A percentile compares a stretch with the other conserved stretches of the same genome.
Conservation (phyloP, 768 basidiomycete species). For the Cystobasidium tubakii region DNA sequence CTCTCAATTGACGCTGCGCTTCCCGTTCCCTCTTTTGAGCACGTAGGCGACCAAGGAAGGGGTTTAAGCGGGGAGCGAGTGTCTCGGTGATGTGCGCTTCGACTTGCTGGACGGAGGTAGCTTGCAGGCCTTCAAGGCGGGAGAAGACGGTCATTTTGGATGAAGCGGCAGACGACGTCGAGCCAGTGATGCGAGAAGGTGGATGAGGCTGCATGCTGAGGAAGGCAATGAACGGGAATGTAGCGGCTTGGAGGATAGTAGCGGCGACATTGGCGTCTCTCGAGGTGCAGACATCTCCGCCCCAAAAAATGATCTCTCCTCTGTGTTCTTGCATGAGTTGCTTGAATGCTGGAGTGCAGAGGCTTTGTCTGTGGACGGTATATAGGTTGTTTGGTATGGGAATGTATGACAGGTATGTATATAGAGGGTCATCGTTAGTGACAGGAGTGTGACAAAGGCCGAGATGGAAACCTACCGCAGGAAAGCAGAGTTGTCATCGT, state of each 20-base stretch:
- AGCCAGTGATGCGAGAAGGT: constrained; percentile 49
- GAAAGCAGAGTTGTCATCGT: constrained; percentile 81
- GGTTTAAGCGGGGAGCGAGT: constrained; percentile 71
- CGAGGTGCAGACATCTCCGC: constrained; percentile 72
- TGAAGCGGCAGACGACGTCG: constrained; percentile 46
- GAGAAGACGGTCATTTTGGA: constrained; percentile 74
- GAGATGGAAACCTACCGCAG: constrained; percentile 58
- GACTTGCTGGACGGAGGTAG: constrained; percentile 63
- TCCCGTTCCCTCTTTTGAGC: constrained; percentile 50
- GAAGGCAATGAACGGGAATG: constrained; percentile 89
- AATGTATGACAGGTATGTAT: too few relatives aligned
- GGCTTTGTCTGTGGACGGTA: constrained; percentile 60
- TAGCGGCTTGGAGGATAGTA: constrained; percentile 65
- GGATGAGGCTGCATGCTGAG: constrained; percentile 71
- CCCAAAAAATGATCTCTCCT: constrained; percentile 72
- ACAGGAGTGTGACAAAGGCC: background rate
- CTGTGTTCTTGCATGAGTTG: constrained; percentile 56
- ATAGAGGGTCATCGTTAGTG: background rate
- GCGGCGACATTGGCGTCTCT: constrained; percentile 62
- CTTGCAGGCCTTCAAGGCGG: constrained; percentile 67
- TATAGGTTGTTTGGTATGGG: constrained; percentile 1
- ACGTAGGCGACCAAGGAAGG: constrained; percentile 65
- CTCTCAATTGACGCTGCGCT: constrained; percentile 61
- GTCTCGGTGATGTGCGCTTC: constrained; percentile 62
- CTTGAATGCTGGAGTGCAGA: constrained; percentile 61